phyloP scores from a whole-genome alignment of 2,329 filamentous ascomycete species.

The Apiospora arundinis region DNA sequence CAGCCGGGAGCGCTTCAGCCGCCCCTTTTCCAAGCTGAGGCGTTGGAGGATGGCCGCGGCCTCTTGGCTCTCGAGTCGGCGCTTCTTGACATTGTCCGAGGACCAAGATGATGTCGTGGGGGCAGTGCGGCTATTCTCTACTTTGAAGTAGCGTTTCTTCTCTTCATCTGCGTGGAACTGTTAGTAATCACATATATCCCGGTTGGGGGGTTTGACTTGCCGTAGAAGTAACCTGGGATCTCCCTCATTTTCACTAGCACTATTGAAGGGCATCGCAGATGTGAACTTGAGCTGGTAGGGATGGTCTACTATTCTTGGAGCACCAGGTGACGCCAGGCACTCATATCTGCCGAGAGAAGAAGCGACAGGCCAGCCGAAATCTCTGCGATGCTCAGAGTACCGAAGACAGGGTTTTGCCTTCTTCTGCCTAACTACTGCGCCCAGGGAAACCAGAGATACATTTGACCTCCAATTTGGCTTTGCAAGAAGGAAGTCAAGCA shows the following conservation, averaged over 20 bases:
- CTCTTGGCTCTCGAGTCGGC: constrained; percentile 52
- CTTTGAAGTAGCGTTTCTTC: constrained; percentile 72
- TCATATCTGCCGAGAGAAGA: too few relatives aligned
- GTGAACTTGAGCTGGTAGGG: neutral
- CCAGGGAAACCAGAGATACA: neutral
- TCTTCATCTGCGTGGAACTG: constrained; percentile 49
- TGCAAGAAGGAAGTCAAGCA: neutral
- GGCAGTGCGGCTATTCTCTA: constrained; percentile 63
- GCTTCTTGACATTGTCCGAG: constrained; percentile 62
- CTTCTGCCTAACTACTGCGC: neutral
- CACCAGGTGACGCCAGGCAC: too few relatives aligned
- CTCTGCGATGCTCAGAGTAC: neutral
- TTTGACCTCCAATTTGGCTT: neutral
- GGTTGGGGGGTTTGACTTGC: constrained; percentile 38
- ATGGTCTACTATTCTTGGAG: neutral
- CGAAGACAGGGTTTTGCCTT: neutral
- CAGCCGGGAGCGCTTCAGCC: constrained; percentile 45
- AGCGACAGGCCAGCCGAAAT: neutral
- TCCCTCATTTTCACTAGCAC: constrained; percentile 32
- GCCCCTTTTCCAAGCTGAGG: constrained; percentile 41
- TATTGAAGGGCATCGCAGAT: constrained; percentile 2
- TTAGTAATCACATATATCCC: neutral
- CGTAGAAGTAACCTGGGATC: constrained; percentile 63
- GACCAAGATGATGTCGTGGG: constrained; percentile 60
- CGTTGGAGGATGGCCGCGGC: constrained; percentile 37